Percentiles rank a stretch among this genome's conserved stretches.
These are phyloP conservation scores for Heterobasidion irregulare DNA, from an alignment of 1,284 basidiomycete genomes.

Conservation along the genomic window DNA sequence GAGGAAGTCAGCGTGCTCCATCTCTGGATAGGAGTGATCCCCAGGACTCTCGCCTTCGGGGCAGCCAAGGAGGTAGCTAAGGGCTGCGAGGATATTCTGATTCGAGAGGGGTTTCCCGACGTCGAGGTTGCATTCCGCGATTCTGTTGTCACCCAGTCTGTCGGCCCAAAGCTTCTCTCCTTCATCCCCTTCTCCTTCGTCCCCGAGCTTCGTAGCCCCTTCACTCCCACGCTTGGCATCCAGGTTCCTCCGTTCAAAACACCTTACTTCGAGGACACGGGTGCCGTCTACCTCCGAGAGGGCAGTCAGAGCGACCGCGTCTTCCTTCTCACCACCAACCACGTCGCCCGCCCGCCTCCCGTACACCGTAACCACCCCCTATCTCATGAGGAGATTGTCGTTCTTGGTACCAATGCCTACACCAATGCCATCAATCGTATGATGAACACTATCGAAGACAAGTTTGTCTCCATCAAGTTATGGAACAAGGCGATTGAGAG, in stretches of 20 bases:
- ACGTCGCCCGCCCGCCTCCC: slow-evolving; percentile 16
- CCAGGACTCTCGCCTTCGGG: slow-evolving; percentile 15
- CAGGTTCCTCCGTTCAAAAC: slow-evolving; percentile 16
- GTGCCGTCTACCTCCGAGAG: slow-evolving; percentile 18
- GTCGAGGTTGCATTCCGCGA: slow-evolving; percentile 12
- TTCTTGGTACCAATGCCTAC: slow-evolving; percentile 23
- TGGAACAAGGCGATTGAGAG: slow-evolving; percentile 15
- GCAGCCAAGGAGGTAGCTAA: slow-evolving; percentile 13
- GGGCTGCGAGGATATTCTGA: slow-evolving; percentile 14
- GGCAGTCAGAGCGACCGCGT: slow-evolving; percentile 15
- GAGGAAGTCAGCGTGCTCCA: slow-evolving; percentile 11
- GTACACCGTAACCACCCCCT: slow-evolving; percentile 18
- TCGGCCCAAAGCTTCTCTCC: slow-evolving; percentile 19
- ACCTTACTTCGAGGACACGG: slow-evolving; percentile 23
- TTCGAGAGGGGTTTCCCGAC: slow-evolving; percentile 11
- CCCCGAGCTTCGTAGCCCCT: slow-evolving; percentile 17
- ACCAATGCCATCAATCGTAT: slow-evolving; percentile 20
- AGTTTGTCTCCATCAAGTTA: slow-evolving; percentile 13
- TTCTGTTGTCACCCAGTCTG: slow-evolving; percentile 7
- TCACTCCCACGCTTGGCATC: slow-evolving; percentile 24
- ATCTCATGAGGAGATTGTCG: slow-evolving; percentile 23
- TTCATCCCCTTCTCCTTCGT: slow-evolving; percentile 12
- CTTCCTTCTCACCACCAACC: slow-evolving; percentile 20
- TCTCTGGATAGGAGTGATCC: slow-evolving; percentile 16
- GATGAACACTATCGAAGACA: slow-evolving; percentile 21